Percentiles rank a stretch among this genome's conserved stretches.
phyloP scores from a whole-genome alignment of 257 asterid genomes.

The Fraxinus quadrangulata region DNA sequence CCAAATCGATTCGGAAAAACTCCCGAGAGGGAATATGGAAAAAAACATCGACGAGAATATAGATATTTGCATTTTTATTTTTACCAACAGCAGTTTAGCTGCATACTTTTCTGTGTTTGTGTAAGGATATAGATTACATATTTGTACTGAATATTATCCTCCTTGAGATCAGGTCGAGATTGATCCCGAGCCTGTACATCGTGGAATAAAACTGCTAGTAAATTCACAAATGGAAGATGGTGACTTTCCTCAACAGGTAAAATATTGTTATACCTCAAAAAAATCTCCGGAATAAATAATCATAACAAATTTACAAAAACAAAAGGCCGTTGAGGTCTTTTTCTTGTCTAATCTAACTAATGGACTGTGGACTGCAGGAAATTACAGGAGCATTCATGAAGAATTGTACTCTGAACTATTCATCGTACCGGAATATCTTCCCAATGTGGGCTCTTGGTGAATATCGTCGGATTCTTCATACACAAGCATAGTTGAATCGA shows the following conservation, averaged over 20 bases:
- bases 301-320: background rate
- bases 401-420: constrained; percentile 42
- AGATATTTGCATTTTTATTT: background rate
- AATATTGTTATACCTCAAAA: background rate
- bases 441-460: constrained; percentile 54
- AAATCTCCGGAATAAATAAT: background rate
- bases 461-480: constrained; percentile 32
- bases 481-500: background rate
- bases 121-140: background rate
- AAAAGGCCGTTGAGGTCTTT: background rate
- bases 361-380: constrained; percentile 30
- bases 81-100: background rate
- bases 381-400: constrained; percentile 47
- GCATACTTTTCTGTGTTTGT: background rate
- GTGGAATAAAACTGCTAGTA: constrained; percentile 42
- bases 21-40: background rate
- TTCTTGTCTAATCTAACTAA: background rate
- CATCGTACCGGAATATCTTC: constrained; percentile 43
- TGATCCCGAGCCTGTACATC: constrained; percentile 47
- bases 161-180: constrained; percentile 28
- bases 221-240: constrained; percentile 55
- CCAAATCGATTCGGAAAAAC: background rate
- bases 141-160: background rate
- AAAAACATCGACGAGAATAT: background rate
- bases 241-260: constrained; percentile 59